These are phyloP conservation scores for Euphorbia peplus DNA, from an alignment of 345 rosid genomes.

Conservation along the genomic window DNA sequence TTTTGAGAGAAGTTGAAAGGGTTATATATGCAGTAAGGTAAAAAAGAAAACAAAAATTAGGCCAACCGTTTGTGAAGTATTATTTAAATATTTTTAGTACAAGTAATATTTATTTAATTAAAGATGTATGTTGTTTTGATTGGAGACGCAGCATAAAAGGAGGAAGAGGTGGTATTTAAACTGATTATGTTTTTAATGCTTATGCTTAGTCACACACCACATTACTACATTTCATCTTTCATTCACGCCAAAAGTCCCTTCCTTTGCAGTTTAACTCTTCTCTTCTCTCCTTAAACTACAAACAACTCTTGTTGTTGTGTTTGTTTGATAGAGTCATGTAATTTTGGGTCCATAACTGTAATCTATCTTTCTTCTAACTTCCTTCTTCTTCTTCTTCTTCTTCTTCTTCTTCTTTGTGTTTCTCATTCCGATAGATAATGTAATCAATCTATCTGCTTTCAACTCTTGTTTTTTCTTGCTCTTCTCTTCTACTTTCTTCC, in stretches of 20 bases:
- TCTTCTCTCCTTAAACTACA: slow-evolving; percentile 12
- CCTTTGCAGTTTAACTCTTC: slow-evolving; percentile 11
- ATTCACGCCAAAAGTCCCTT: slow-evolving; percentile 40
- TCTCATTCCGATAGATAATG: too few relatives aligned
- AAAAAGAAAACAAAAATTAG: neutral
- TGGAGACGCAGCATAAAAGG: neutral
- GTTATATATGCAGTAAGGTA: too few relatives aligned
- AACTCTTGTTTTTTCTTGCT: slow-evolving; percentile 5
- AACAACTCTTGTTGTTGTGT: too few relatives aligned
- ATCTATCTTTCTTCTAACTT: slow-evolving; percentile 5
- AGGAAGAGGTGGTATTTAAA: too few relatives aligned
- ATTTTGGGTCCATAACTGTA: neutral
- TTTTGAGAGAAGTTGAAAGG: too few relatives aligned
- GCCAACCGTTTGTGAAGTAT: slow-evolving; percentile 17
- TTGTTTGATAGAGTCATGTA: slow-evolving; percentile 28
- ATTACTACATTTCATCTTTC: too few relatives aligned
- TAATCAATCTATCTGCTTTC: too few relatives aligned
- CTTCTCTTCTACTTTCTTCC: slow-evolving; percentile 21
- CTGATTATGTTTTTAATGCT: slow-evolving; percentile 10
- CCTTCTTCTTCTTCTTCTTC: slow-evolving; percentile 9
- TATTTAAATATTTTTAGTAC: neutral
- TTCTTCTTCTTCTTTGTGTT: too few relatives aligned
- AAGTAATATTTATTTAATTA: too few relatives aligned
- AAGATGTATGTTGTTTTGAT: too few relatives aligned
- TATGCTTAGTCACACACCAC: slow-evolving; percentile 43